Evolutionary conservation across 352 stramenopile genomes (phyloP).

Genomic region (Thalassiosira mediterranea): DNA sequence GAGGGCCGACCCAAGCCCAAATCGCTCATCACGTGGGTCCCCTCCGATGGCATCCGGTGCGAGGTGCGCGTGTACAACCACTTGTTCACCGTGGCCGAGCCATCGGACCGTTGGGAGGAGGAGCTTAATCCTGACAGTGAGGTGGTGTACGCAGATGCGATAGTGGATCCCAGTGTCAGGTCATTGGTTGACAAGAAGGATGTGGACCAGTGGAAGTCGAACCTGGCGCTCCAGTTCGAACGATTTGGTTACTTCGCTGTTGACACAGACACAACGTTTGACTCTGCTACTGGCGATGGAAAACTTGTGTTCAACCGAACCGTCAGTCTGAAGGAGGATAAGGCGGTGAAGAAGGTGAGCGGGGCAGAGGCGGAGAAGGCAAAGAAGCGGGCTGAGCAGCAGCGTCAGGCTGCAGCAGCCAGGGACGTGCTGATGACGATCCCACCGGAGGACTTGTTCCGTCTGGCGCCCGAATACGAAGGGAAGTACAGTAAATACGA

Average conservation of each 20-base stretch:
- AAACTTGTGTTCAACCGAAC: slow-evolving; percentile 97
- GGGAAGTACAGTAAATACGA: slow-evolving; percentile 87
- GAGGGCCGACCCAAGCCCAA: slow-evolving; percentile 71
- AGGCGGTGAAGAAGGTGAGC: slow-evolving; percentile 80
- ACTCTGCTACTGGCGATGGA: slow-evolving; percentile 79
- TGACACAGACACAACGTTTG: slow-evolving; percentile 91
- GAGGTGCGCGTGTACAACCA: slow-evolving; percentile 97
- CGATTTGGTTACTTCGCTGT: slow-evolving; percentile 97
- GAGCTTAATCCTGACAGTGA: slow-evolving; percentile 85
- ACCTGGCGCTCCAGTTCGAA: slow-evolving; percentile 94
- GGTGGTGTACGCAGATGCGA: slow-evolving; percentile 83
- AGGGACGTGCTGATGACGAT: slow-evolving; percentile 85
- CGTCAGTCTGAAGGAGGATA: slow-evolving; percentile 91
- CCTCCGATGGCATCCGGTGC: slow-evolving; percentile 81
- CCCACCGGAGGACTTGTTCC: slow-evolving; percentile 91
- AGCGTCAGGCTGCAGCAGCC: slow-evolving; percentile 56
- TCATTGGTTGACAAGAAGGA: slow-evolving; percentile 87
- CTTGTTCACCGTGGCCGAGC: slow-evolving; percentile 93
- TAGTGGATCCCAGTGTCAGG: slow-evolving; percentile 87
- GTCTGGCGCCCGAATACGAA: slow-evolving; percentile 66
- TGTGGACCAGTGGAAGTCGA: slow-evolving; percentile 84
- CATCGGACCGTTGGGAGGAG: slow-evolving; percentile 87
- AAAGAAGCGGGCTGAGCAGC: slow-evolving; percentile 70
- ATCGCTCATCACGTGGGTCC: slow-evolving; percentile 96
- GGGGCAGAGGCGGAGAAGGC: slow-evolving; percentile 76